A percentile compares a stretch with the other conserved stretches of the same genome.
These are phyloP conservation scores for Porogramme epimiltina DNA, from an alignment of 1,284 basidiomycete genomes.

Conservation along the genomic window DNA sequence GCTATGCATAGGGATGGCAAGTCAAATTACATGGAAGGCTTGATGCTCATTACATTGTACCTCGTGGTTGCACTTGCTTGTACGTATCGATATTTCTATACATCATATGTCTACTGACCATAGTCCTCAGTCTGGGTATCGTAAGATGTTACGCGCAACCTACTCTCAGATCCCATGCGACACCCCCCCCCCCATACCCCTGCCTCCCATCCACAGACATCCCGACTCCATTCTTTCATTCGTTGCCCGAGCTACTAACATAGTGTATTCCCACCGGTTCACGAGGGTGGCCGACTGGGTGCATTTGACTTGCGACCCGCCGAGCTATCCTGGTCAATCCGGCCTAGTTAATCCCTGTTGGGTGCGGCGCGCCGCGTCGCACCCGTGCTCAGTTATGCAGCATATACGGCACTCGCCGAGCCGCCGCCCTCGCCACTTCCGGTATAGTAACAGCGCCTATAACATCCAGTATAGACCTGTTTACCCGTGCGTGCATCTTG, in stretches of 20 bases:
- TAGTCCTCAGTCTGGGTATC: slow-evolving; percentile 32
- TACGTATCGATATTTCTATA: slow-evolving; percentile 13
- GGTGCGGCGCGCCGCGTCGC: background rate
- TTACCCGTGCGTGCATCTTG: no score
- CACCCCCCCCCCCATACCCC: slow-evolving; percentile 10
- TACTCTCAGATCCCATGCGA: slow-evolving; percentile 8
- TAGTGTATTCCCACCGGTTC: slow-evolving; percentile 14
- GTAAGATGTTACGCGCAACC: slow-evolving; percentile 12
- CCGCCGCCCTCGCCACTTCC: no score
- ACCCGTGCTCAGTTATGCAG: background rate
- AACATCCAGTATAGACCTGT: no score
- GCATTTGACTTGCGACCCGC: background rate
- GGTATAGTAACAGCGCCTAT: no score
- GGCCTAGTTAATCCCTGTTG: slow-evolving; percentile 1
- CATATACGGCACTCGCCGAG: no score
- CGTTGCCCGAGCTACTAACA: background rate
- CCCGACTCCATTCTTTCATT: slow-evolving; percentile 4
- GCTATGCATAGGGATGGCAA: slow-evolving; percentile 63
- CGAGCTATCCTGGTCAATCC: slow-evolving; percentile 12
- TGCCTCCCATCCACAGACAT: background rate
- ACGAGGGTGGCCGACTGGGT: slow-evolving; percentile 9
- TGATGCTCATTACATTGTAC: slow-evolving; percentile 52
- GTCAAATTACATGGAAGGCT: slow-evolving; percentile 87
- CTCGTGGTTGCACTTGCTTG: slow-evolving; percentile 35
- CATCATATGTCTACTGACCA: slow-evolving; percentile 1